Evolutionary conservation across 306 rosid species (phyloP), one percentile per base, ranked within the genome.

Genomic region (Quercus berberidifolia): DNA sequence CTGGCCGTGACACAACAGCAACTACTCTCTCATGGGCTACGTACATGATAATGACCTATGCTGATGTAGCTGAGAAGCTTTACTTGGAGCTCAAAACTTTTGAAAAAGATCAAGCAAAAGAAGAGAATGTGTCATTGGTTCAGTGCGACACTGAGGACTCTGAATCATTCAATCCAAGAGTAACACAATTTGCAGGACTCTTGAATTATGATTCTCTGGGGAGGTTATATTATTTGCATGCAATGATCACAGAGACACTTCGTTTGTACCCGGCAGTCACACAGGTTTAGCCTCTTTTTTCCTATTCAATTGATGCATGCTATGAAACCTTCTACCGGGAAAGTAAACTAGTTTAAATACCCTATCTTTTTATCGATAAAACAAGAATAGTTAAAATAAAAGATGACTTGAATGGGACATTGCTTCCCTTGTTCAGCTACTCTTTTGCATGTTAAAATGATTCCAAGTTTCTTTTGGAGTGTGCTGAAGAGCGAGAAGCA

Each of bases 1-100:
- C 97, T n/a, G 99, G 99, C n/a, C 79, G 96, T 4, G 99, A 92
- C 83, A 95, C 98, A 67, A 95, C 98, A 9, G 99, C 98, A 23
- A 87, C 99, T n/a, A 95, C 98, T 30, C 90, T 92, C 55, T 90
- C 98, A 73, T 95, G 99, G 99, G 92, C 94, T 18, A 89, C 87
- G 60, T 91, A 95, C 73, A 93, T 92, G 94, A 80, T 88, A 51
- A 91, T 89, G 90, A 87, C 92, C 92, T 85, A 91, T 81, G 31
- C 89, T n/a, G 80, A 87, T 52, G 97, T 90, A 55, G 92, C 92
- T 19, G 90, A 92, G 5, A 90, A 84, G 83, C 94, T 95, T 43
- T 83, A 87, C 87, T 83, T 55, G 3, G 99, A 92, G 91, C 94
- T 91, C 67, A 90, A 77, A 55, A 59, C 38, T n/a, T 84, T 91